Conservation (phyloP, 2,329 filamentous ascomycete species). For the Teratosphaeria viscida region DNA sequence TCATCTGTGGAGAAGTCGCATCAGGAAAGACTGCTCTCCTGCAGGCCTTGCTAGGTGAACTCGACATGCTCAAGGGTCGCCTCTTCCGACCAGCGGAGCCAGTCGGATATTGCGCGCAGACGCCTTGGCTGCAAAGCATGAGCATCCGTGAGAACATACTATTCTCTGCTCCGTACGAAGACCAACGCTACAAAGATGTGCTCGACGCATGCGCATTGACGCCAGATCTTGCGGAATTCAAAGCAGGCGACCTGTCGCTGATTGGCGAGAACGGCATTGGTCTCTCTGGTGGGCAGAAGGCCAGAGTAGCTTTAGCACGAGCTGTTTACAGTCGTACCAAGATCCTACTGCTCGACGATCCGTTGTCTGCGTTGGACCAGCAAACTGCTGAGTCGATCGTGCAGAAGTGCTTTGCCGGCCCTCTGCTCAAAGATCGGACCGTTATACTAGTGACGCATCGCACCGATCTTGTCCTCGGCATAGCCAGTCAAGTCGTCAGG, state of each 20-base stretch:
- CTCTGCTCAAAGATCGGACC: conserved; percentile 43
- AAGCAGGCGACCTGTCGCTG: conserved; percentile 50
- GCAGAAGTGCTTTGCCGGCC: conserved; percentile 45
- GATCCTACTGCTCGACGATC: conserved; percentile 39
- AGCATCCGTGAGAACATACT: conserved; percentile 59
- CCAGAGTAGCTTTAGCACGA: conserved; percentile 38
- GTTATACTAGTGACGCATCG: conserved; percentile 55
- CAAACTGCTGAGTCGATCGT: conserved; percentile 55
- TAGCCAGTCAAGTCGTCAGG: conserved; percentile 65
- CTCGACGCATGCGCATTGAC: conserved; percentile 52
- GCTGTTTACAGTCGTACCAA: conserved; percentile 37
- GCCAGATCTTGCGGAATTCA: conserved; percentile 52
- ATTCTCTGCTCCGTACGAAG: conserved; percentile 57
- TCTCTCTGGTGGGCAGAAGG: conserved; percentile 39
- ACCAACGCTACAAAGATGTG: conserved; percentile 58
- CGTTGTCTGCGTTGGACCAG: conserved; percentile 41
- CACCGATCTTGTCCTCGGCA: conserved; percentile 58
- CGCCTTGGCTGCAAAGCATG: conserved; percentile 60
- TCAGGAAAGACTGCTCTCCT: conserved; percentile 53
- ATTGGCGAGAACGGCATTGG: conserved; percentile 38
- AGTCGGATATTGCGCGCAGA: conserved; percentile 55
- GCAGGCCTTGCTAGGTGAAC: conserved; percentile 49
- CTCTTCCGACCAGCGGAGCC: conserved; percentile 45
- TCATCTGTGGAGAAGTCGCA: conserved; percentile 54
- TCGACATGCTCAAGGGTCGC: conserved; percentile 43